Conservation (phyloP, 805 yeast species). For the Nakazawaea ernobii region DNA sequence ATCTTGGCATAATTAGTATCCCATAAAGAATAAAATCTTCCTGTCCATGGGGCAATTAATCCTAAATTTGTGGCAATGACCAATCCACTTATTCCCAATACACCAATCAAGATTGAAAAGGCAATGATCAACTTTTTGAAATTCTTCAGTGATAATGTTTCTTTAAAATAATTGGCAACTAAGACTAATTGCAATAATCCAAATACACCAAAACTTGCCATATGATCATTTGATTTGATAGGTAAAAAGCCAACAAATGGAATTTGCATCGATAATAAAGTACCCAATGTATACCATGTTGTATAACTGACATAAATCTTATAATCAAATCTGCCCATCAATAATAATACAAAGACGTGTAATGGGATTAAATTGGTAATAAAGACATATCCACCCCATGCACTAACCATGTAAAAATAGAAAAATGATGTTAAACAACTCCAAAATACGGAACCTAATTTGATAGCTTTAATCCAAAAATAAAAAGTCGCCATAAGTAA, state of each 20-base stretch:
- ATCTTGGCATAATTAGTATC: constrained; percentile 96
- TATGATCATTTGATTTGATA: constrained; percentile 94
- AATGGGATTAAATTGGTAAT: constrained; percentile 96
- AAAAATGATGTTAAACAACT: constrained; percentile 79
- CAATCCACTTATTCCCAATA: constrained; percentile 64
- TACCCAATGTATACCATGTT: constrained; percentile 96
- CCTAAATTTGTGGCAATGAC: constrained; percentile 83
- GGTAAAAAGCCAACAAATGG: constrained; percentile 98
- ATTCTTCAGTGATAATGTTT: constrained; percentile 64
- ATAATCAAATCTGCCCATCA: constrained; percentile 91
- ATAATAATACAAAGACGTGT: constrained; percentile 82
- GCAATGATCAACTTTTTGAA: constrained; percentile 66
- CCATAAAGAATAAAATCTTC: constrained; percentile 97
- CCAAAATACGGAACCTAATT: constrained; percentile 82
- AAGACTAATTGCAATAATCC: constrained; percentile 91
- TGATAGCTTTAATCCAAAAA: constrained; percentile 92
- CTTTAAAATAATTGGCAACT: constrained; percentile 73
- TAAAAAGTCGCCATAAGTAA: constrained; percentile 91
- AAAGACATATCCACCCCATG: constrained; percentile 99
- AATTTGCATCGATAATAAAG: constrained; percentile 98
- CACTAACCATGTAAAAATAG: constrained; percentile 98
- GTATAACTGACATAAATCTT: constrained; percentile 85
- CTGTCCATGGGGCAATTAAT: constrained; percentile 98
- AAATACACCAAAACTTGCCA: constrained; percentile 97
- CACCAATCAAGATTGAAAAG: constrained; percentile 49